Base-by-base conservation (phyloP, 2,329 filamentous ascomycete genomes). In the Huntiella decipiens region DNA sequence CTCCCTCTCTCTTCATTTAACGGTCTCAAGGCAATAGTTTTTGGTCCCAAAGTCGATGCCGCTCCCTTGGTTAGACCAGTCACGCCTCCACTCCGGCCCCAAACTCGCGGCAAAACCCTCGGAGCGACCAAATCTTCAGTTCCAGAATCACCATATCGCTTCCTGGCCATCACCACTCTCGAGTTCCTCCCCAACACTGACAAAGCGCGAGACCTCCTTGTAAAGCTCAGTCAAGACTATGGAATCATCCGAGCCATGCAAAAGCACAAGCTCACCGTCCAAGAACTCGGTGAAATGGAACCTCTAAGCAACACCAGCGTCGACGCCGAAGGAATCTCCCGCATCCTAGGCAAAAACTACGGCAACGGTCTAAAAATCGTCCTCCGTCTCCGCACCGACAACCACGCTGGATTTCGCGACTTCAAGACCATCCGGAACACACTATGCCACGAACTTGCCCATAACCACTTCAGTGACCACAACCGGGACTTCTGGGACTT, bases 241-340 rank as follows among this genome's bases (percentile, higher is more conserved):
- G 91, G 91, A 5, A 88, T 98, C 61, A 78, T 78, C 52, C 68
- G 79, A 1, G 72, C 77, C 1, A 98, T 98, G 91, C 67, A 72
- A 12, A 78, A 77, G 54, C 87, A 94, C 64, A 73, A 77, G 52
- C 95, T 93, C 65, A 74, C 71, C 15, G 91, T 98, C 1, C 79
- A 79, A 0, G 62, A 96, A 3, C 68, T 98, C 19, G 95, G 87
- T 0, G 91, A 98, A 62, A 96, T 98, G 88, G 82, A 98, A 55
- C 91, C 91, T 0, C 69, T 79, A 0, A 71, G 79, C 53, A 77
- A 95, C 60, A 95, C 87, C 0, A 60, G 70, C 51, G 60, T 66
- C 1, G 82, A 74, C 3, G 79, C 83, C 56, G 80, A 91, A 55
- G 67, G 69, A 48, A 71, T 70, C n/a, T 77, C 77, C 43, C 72